Evolutionary conservation across 768 basidiomycete genomes (phyloP), one percentile per base, ranked within the genome.

Genomic region (Austroboletus festivus): DNA sequence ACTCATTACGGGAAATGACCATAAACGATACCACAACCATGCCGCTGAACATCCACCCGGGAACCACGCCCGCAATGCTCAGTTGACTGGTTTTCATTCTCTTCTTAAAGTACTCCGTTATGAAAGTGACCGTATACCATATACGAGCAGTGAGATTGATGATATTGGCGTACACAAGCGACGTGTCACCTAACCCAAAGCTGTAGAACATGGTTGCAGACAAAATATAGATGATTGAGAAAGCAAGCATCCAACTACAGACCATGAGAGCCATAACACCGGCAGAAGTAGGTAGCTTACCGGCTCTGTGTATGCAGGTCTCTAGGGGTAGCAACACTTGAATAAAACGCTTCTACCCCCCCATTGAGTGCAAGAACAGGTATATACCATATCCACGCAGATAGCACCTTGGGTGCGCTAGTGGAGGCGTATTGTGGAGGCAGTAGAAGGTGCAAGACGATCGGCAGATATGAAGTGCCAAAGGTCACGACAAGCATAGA

Each of bases 361-460:
- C 96, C 96, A 61, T 99, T 99, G 55, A 92, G 69, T 5, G 88
- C 88, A 59, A 99, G 77, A 19, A 88, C 77, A 1, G 96, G 96
- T 55, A 98, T 85, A 57, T 94, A 95, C 73, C 80, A 86, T 20
- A 91, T 68, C 81, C 93, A 99, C 1, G 85, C 81, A 12, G 70
- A 67, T 6, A 99, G 79, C 31, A 95, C 86, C 13, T 68, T 54
- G 0, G 91, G 86, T 0, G 94, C 93, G 37, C 89, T 90, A 1
- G 93, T 93, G 35, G 74, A 59, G 30, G 82, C 72, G 67, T 89
- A 89, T 51, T 78, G 75, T 19, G 59, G 68, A 18, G 89, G 93
- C 8, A 97, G 80, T 24, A 94, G 67, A 28, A 93, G 59, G 2
- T 78, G 77, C 33, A 89, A 68, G 16, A 85, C 67, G 10, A 92